These are phyloP conservation scores for Hyphodiscus hymeniophilus DNA, from an alignment of 495 filamentous ascomycete genomes.

Conservation along the genomic window DNA sequence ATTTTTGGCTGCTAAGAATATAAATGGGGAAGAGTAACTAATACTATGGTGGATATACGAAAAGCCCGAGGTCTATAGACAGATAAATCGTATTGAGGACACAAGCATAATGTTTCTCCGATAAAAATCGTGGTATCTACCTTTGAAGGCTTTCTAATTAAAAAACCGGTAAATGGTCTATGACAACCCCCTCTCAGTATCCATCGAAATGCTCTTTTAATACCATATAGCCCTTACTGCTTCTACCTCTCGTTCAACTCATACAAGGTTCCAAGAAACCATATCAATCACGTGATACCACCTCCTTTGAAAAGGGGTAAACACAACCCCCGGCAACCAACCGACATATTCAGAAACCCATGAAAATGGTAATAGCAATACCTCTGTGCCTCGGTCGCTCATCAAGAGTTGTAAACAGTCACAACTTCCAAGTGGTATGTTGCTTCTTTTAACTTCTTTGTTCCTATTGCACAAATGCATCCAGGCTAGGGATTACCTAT, in stretches of 20 bases:
- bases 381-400: conserved; percentile 13
- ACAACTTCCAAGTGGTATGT: conserved; percentile 15
- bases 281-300: conserved; percentile 14
- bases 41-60: conserved; percentile 16
- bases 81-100: conserved; percentile 17
- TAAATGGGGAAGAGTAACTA: conserved; percentile 16
- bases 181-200: conserved; percentile 16
- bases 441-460: conserved; percentile 16
- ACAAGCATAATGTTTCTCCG: conserved; percentile 17
- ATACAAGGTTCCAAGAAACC: conserved; percentile 16
- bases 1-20: conserved; percentile 15
- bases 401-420: conserved; percentile 14
- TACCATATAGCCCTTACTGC: conserved; percentile 15
- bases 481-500: too few species aligned
- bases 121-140: conserved; percentile 17
- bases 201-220: conserved; percentile 15
- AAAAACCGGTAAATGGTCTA: conserved; percentile 16
- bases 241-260: conserved; percentile 18
- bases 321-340: conserved; percentile 11
- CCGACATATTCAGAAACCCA: conserved; percentile 13
- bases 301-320: conserved; percentile 13
- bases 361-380: conserved; percentile 15
- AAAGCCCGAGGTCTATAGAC: conserved; percentile 15
- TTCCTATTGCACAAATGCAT: conserved; percentile 16
- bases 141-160: conserved; percentile 15